phyloP scores from a whole-genome alignment of 345 rosid species.

The Citrus medica region DNA sequence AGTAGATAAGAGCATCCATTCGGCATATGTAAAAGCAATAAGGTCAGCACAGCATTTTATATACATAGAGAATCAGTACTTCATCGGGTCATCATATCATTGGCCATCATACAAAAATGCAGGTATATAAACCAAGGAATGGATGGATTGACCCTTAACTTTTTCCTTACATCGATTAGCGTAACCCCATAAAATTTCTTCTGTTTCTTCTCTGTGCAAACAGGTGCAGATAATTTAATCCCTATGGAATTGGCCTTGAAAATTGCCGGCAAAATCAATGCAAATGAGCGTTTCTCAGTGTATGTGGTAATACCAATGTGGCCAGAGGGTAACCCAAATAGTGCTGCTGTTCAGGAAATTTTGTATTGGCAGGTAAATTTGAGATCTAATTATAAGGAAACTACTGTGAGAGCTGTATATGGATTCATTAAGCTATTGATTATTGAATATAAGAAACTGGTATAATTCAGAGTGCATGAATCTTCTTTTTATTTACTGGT shows the following conservation, averaged over 20 bases:
- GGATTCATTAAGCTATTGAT: not conserved
- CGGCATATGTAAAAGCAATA: slow-evolving; percentile 62
- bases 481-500: not conserved
- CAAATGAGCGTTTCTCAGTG: slow-evolving; percentile 48
- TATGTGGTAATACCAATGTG: slow-evolving; percentile 67
- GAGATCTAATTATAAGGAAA: not conserved
- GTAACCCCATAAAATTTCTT: not conserved
- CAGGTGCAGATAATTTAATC: slow-evolving; percentile 68
- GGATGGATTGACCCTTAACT: not conserved
- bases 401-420: not conserved
- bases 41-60: slow-evolving; percentile 74
- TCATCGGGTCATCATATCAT: slow-evolving; percentile 58
- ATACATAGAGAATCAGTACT: slow-evolving; percentile 72
- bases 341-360: slow-evolving; percentile 65
- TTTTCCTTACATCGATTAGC: not conserved
- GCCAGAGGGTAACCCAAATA: slow-evolving; percentile 70
- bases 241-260: slow-evolving; percentile 73
- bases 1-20: slow-evolving; percentile 67
- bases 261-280: slow-evolving; percentile 52
- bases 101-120: slow-evolving; percentile 79
- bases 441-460: too few species aligned
- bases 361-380: slow-evolving; percentile 65
- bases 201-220: not conserved
- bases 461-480: not conserved
- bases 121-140: slow-evolving; percentile 29